Evolutionary conservation across 495 filamentous ascomycete genomes (phyloP).

Genomic region (Penicillium crystallinum): DNA sequence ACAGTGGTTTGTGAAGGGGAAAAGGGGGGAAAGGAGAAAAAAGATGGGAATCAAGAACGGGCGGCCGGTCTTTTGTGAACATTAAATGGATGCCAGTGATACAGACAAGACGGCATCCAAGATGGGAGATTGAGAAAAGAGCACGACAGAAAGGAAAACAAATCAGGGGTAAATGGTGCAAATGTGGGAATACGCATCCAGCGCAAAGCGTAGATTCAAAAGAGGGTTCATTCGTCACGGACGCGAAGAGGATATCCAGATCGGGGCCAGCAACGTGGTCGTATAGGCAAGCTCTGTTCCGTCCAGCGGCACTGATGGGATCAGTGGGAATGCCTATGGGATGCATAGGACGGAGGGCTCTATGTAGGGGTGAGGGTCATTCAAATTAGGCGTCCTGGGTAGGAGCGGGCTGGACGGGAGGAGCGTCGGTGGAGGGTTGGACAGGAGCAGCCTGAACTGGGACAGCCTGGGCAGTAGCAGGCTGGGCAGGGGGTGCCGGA

Average conservation of each 20-base stretch:
- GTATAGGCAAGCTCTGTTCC: constrained; percentile 17
- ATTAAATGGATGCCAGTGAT: constrained; percentile 3
- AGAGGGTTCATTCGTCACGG: constrained; percentile 20
- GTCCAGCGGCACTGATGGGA: constrained; percentile 20
- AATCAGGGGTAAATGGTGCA: constrained; percentile 1
- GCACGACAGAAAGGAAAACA: neutral
- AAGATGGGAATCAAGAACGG: neutral
- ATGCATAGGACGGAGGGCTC: neutral
- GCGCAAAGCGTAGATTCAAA: neutral
- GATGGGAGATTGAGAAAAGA: neutral
- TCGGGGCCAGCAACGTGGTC: constrained; percentile 2
- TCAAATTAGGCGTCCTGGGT: constrained; percentile 9
- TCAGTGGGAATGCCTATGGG: constrained; percentile 8
- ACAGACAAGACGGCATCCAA: neutral
- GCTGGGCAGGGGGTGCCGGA: too few species aligned
- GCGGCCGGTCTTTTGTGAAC: neutral
- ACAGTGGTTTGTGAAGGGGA: neutral
- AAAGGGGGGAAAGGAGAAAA: neutral
- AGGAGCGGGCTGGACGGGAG: neutral
- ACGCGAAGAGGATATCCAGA: constrained; percentile 13
- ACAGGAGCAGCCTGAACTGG: too few species aligned
- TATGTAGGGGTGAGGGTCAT: neutral
- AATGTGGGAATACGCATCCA: constrained; percentile 4
- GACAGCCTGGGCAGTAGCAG: too few species aligned
- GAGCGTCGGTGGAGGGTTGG: too few species aligned